Evolutionary conservation across 2,329 filamentous ascomycete genomes (phyloP).

Genomic region (Chaetomiaceae sp.): DNA sequence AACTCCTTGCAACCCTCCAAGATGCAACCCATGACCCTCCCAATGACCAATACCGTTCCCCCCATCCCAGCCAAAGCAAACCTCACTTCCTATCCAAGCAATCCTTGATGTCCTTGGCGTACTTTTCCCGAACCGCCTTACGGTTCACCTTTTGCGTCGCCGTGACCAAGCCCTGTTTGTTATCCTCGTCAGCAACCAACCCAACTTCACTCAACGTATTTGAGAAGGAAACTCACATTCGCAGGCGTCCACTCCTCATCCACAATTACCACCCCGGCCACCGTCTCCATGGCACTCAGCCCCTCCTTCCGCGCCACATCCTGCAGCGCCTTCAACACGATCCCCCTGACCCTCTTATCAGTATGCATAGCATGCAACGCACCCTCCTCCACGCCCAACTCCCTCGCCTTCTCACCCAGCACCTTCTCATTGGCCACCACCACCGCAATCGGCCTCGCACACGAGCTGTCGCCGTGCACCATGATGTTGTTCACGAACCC

Average conservation of each 20-base stretch:
- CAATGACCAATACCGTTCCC: neutral
- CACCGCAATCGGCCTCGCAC: conserved; percentile 76
- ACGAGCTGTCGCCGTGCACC: conserved; percentile 71
- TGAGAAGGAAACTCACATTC: conserved; percentile 58
- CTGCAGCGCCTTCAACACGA: conserved; percentile 65
- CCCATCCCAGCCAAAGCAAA: too few species aligned
- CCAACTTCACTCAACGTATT: conserved; percentile 3
- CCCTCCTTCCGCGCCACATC: conserved; percentile 60
- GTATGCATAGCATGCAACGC: conserved; percentile 65
- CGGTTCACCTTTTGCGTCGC: conserved; percentile 61
- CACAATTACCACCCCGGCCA: conserved; percentile 70
- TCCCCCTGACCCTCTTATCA: conserved; percentile 58
- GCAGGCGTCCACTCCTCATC: conserved; percentile 86
- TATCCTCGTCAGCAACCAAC: conserved; percentile 7
- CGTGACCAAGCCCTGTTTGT: conserved; percentile 50
- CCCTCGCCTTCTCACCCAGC: conserved; percentile 55
- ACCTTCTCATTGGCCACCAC: conserved; percentile 65
- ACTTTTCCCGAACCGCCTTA: conserved; percentile 46
- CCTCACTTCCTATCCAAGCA: conserved; percentile 31
- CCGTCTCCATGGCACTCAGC: conserved; percentile 66
- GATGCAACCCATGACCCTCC: neutral
- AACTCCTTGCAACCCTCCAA: neutral
- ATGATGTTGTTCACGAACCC: conserved; percentile 82
- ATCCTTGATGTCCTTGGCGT: conserved; percentile 48
- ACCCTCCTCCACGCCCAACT: conserved; percentile 59